A percentile compares a stretch with the other conserved stretches of the same genome.
Conservation (phyloP, 495 filamentous ascomycete species). For the Lindgomyces ingoldianus region DNA sequence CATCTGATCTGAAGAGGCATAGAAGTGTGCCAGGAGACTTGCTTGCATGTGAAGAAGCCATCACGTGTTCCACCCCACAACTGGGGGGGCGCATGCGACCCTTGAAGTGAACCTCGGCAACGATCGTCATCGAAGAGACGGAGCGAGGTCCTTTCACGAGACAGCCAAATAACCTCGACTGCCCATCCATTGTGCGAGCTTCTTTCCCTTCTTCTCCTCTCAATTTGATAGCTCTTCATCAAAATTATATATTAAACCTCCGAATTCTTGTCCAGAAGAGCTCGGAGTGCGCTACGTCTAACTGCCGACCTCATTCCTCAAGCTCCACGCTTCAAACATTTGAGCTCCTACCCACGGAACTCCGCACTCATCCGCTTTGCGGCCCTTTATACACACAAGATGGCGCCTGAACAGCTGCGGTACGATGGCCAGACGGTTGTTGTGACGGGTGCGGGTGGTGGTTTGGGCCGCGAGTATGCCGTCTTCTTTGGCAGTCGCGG, state of each 20-base stretch:
- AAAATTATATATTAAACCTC: not conserved
- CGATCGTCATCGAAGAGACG: slow-evolving; percentile 45
- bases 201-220: slow-evolving; percentile 26
- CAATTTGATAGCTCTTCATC: not conserved
- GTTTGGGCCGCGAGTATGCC: slow-evolving; percentile 89
- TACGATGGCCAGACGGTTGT: slow-evolving; percentile 97
- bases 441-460: slow-evolving; percentile 94
- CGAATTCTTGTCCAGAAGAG: not conserved
- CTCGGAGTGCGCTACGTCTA: not conserved
- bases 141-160: slow-evolving; percentile 33
- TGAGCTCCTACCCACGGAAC: not conserved
- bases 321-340: slow-evolving; percentile 5
- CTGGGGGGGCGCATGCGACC: not conserved
- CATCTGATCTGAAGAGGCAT: slow-evolving; percentile 14
- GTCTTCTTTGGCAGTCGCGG: slow-evolving; percentile 88
- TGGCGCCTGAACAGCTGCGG: slow-evolving; percentile 61
- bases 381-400: slow-evolving; percentile 12
- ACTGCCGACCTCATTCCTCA: slow-evolving; percentile 14
- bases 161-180: slow-evolving; percentile 18
- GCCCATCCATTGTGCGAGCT: slow-evolving; percentile 1
- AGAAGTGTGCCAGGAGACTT: not conserved
- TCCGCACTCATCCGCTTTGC: not conserved
- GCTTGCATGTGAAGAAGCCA: slow-evolving; percentile 8
- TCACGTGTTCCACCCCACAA: slow-evolving; percentile 12
- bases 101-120: slow-evolving; percentile 42